These are phyloP conservation scores for Penicillium brasilianum DNA, from an alignment of 2,329 filamentous ascomycete genomes.

Conservation along the genomic window DNA sequence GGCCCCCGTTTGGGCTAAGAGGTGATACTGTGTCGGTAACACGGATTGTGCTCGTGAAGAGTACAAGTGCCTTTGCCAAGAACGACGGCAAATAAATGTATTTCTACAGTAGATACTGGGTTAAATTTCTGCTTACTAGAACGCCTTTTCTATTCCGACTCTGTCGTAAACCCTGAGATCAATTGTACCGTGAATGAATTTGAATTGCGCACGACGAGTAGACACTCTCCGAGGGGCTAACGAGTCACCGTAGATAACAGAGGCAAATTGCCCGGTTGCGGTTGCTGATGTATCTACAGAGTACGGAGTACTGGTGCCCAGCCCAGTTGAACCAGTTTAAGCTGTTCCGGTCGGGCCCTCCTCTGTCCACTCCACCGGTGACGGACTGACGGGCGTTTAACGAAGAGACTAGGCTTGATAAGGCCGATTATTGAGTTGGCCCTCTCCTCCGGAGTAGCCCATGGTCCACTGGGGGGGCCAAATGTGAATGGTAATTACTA, in stretches of 20 bases:
- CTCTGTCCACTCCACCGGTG: slow-evolving; percentile 7
- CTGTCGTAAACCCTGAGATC: neutral
- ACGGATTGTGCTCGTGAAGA: neutral
- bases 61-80: neutral
- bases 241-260: neutral
- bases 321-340: neutral
- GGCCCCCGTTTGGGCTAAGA: neutral
- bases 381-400: slow-evolving; percentile 7
- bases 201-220: neutral
- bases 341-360: slow-evolving; percentile 12
- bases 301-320: slow-evolving; percentile 6
- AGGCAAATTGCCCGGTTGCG: neutral
- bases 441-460: neutral
- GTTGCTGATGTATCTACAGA: neutral
- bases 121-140: neutral
- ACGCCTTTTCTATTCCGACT: neutral
- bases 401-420: neutral
- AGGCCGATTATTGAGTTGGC: neutral
- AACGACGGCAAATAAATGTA: neutral
- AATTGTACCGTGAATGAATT: neutral
- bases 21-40: neutral
- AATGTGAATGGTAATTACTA: neutral
- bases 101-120: neutral
- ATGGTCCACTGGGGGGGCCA: neutral
- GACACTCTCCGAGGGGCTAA: neutral